Base-by-base conservation (phyloP, 164 flowering plant species). In the Dillenia suffruticosa region DNA sequence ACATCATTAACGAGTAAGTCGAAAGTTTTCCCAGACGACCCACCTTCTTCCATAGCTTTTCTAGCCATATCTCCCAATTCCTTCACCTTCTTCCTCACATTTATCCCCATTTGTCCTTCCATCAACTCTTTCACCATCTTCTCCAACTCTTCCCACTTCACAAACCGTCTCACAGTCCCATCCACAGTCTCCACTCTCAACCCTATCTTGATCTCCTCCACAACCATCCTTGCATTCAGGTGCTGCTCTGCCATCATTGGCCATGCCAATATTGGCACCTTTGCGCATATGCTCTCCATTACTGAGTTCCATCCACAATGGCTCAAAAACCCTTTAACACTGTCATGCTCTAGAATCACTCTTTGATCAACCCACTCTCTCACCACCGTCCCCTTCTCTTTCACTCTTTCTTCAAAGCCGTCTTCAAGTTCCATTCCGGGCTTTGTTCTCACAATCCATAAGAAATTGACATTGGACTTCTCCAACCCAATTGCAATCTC, bases 281-380 rank as follows among this genome's bases (percentile, higher is more conserved):
- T 54, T 9, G 58, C 64, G 51, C 59, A 58, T 3, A 67, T 22
- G 49, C 71, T 64, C 68, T 74, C 77, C 56, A 44, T 43, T 32
- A 69, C 67, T 3, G 76, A 73, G 70, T 70, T 74, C 74, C 74
- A 74, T 2, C 77, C 74, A 46, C 77, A 74, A 24, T 74, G 77
- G 45, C 74, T 74, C 61, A 70, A 8, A 48, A 74, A 74, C 57
- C 71, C 77, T 44, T 13, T 46, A n/a, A 70, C 66, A 10, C 53
- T 49, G 45, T 17, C 46, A 26, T 74, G 77, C 26, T 47, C 19
- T 11, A 74, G 62, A 0, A 70, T 55, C 56, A 46, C 57, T 52
- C 51, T 56, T 58, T 74, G 77, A 11, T 67, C 68, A 8, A 64
- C 71, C 77, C 77, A 74, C 26, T 49, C 71, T 51, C 48, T 67